Conservation (phyloP, 352 stramenopile genomes). For the Phytophthora fragariaefolia region DNA sequence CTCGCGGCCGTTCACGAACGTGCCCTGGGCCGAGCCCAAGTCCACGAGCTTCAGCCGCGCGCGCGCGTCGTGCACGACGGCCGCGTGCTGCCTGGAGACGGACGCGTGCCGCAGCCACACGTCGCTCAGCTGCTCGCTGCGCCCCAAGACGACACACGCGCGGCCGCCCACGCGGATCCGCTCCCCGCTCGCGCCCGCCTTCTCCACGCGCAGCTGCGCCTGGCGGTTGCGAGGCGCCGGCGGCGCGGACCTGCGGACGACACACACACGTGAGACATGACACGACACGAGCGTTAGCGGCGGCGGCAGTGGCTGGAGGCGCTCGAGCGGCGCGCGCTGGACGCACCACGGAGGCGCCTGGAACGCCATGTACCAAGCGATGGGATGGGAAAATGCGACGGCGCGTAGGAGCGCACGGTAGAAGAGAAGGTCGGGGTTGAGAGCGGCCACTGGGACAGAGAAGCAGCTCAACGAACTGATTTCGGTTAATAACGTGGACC, state of each 20-base stretch:
- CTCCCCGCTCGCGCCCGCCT: slow-evolving; percentile 54
- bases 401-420: too few relatives aligned
- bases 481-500: too few relatives aligned
- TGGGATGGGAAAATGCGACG: too few relatives aligned
- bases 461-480: too few relatives aligned
- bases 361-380: slow-evolving; percentile 22
- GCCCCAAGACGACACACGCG: slow-evolving; percentile 75
- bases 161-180: slow-evolving; percentile 51
- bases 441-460: too few relatives aligned
- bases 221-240: slow-evolving; percentile 51
- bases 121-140: slow-evolving; percentile 80
- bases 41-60: slow-evolving; percentile 70
- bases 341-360: slow-evolving; percentile 32
- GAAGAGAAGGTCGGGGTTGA: too few relatives aligned
- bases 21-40: slow-evolving; percentile 85
- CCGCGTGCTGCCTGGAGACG: slow-evolving; percentile 83
- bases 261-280: slow-evolving; percentile 2
- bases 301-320: neutral
- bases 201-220: slow-evolving; percentile 59
- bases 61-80: slow-evolving; percentile 70
- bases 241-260: slow-evolving; percentile 51
- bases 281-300: neutral
- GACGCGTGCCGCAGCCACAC: slow-evolving; percentile 80
- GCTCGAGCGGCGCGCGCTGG: neutral
- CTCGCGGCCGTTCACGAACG: slow-evolving; percentile 78